Evolutionary conservation across 495 filamentous ascomycete genomes (phyloP).

Genomic region (Cudoniella acicularis): DNA sequence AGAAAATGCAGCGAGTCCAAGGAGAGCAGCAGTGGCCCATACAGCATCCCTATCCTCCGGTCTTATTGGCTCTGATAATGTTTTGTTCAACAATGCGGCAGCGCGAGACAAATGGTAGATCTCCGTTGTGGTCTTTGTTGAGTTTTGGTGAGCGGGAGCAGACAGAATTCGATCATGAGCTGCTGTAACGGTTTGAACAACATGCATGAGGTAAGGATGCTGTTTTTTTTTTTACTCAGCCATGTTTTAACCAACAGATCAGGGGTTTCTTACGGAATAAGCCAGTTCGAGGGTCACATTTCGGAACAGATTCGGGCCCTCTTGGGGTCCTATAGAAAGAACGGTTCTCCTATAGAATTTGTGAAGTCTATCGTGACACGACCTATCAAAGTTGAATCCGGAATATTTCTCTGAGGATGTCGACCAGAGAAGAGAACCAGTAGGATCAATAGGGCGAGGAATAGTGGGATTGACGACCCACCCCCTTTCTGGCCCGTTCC

Average conservation of each 20-base stretch:
- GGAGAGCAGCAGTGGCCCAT: slow-evolving; percentile 34
- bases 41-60: slow-evolving; percentile 33
- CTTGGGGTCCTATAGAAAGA: slow-evolving; percentile 32
- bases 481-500: background rate
- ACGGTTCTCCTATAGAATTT: slow-evolving; percentile 37
- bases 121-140: slow-evolving; percentile 18
- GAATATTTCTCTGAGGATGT: too few relatives aligned
- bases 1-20: slow-evolving; percentile 32
- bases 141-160: slow-evolving; percentile 6
- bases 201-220: slow-evolving; percentile 34
- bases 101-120: slow-evolving; percentile 35
- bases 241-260: background rate
- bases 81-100: slow-evolving; percentile 33
- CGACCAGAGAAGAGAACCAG: background rate
- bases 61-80: slow-evolving; percentile 28
- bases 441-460: background rate
- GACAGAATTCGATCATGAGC: slow-evolving; percentile 34
- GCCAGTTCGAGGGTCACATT: slow-evolving; percentile 25
- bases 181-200: slow-evolving; percentile 34
- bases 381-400: too few relatives aligned
- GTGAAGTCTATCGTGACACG: slow-evolving; percentile 26
- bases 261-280: slow-evolving; percentile 26
- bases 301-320: slow-evolving; percentile 26
- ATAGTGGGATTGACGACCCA: background rate
- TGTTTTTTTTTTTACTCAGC: slow-evolving; percentile 9